phyloP scores from a whole-genome alignment of 2,329 filamentous ascomycete genomes.

The Hypoxylon sp. region DNA sequence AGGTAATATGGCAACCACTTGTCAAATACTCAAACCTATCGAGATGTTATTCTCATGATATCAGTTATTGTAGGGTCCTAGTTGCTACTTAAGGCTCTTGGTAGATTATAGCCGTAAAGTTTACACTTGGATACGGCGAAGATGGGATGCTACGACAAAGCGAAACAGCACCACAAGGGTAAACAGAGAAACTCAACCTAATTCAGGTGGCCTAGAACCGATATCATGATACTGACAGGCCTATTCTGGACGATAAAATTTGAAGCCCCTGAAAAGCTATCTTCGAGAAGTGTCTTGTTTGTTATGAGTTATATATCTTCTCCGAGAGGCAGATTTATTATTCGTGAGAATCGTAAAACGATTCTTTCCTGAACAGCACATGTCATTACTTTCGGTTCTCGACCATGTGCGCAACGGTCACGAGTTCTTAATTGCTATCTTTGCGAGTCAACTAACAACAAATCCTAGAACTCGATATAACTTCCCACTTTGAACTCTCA shows the following conservation, averaged over 20 bases:
- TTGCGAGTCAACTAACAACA: neutral
- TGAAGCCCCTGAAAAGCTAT: neutral
- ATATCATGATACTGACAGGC: neutral
- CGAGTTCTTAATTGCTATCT: neutral
- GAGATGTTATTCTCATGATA: too few relatives aligned
- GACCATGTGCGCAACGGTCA: neutral
- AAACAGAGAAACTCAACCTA: too few relatives aligned
- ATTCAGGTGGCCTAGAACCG: neutral
- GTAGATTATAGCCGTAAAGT: too few relatives aligned
- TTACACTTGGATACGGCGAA: too few relatives aligned
- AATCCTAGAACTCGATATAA: neutral
- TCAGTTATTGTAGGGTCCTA: too few relatives aligned
- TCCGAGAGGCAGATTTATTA: neutral
- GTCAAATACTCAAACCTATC: too few relatives aligned
- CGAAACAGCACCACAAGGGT: too few relatives aligned
- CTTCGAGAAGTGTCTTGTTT: neutral
- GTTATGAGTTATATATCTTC: neutral
- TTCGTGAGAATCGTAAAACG: neutral
- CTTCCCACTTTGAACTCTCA: neutral
- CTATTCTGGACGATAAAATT: too few relatives aligned
- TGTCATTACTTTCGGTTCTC: neutral
- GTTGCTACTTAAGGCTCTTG: too few relatives aligned
- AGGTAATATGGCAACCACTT: too few relatives aligned
- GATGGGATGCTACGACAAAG: too few relatives aligned
- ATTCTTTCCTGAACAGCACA: neutral